Base-by-base conservation (phyloP, 768 basidiomycete species). In the Mycena floridula region DNA sequence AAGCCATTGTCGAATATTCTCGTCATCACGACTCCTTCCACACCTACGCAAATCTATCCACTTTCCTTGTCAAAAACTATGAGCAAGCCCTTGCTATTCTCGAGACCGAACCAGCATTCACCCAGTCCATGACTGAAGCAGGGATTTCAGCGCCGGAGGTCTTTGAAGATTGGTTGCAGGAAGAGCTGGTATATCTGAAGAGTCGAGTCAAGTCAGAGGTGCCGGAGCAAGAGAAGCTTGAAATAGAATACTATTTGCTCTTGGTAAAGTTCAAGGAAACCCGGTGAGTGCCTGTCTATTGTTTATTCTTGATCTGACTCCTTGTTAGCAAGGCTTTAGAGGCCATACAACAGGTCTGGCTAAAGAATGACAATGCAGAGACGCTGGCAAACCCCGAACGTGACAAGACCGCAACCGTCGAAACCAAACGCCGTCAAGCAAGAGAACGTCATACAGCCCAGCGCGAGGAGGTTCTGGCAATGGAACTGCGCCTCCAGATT, bases 1-100 rank as follows among this genome's bases (percentile, higher is more conserved):
- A 44, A 27, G 43, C 43, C 43, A 44, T 44, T 16, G n/a, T 16
- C 25, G 28, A 22, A 22, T 44, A 44, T 44, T 37, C 28, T 16
- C 24, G 28, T 13, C 43, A 44, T 28, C 7, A 38, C 7, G 43
- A 44, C 43, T 39, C 30, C 24, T 5, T 44, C 32, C 16, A 44
- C n/a, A 24, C 28, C 8, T 44, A 44, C 30, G 7, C 7, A 16
- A 44, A 44, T 21, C 43, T 30, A 30, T 9, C 9, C 28, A 9
- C 9, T 30, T 16, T 30, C 9, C 28, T 30, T 30, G 9, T 9
- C 28, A 30, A 30, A 9, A 30, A 30, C 16, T 30, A 30, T 30
- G 9, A 30, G 9, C 9, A 30, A 9, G 28, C 28, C 9, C 9
- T 30, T 9, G 16, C 9, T 9, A 16, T 30, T 9, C 28, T 30